These are phyloP conservation scores for Dioscorea cayenensis DNA, from an alignment of 116 monocot species.

Conservation along the genomic window DNA sequence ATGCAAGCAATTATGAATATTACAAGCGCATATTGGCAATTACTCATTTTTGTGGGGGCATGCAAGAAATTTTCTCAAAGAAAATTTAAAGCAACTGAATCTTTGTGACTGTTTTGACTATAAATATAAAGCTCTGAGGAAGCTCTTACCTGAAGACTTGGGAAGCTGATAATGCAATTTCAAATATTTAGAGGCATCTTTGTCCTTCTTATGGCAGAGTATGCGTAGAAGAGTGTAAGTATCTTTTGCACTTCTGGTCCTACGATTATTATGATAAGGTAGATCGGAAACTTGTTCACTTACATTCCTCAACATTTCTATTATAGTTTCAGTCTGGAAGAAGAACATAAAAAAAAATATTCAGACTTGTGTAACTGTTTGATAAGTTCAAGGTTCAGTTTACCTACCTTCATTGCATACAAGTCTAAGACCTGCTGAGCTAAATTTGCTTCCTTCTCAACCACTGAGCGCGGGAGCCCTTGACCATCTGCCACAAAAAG, in stretches of 20 bases:
- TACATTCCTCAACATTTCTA: conserved; percentile 56
- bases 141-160: conserved; percentile 55
- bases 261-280: conserved; percentile 11
- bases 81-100: no score
- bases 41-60: no score
- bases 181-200: conserved; percentile 59
- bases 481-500: conserved; percentile 70
- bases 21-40: no score
- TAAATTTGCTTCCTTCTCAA: conserved; percentile 51
- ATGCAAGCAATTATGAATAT: no score
- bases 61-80: no score
- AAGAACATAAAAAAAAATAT: not conserved
- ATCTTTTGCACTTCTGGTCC: conserved; percentile 35
- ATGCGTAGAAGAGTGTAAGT: conserved; percentile 52
- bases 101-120: no score
- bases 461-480: conserved; percentile 44
- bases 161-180: conserved; percentile 68
- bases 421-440: conserved; percentile 54
- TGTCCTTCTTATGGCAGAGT: conserved; percentile 79
- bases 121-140: no score
- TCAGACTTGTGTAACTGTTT: not conserved
- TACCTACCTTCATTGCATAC: conserved; percentile 53
- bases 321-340: conserved; percentile 50
- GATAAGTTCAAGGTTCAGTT: not conserved
- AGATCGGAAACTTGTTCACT: conserved; percentile 34